Evolutionary conservation across 768 basidiomycete genomes (phyloP).

Genomic region (Pisolithus sp.): DNA sequence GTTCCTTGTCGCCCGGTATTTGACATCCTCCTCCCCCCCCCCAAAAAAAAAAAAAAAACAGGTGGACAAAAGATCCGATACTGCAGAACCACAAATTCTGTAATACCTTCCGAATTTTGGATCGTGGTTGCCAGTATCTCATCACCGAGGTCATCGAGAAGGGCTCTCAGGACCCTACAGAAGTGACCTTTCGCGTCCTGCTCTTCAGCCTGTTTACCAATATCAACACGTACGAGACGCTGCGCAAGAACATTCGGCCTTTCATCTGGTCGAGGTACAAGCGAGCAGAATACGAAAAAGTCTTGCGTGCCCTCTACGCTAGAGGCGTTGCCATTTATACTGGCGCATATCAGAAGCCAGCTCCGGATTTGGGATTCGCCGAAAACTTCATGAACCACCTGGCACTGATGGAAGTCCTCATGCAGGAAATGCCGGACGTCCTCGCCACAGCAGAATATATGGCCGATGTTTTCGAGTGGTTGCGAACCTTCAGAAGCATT

Average conservation of each 20-base stretch:
- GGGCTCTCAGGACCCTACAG: constrained; percentile 52
- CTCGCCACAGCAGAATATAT: constrained; percentile 47
- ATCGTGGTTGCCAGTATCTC: constrained; percentile 64
- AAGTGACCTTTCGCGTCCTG: constrained; percentile 64
- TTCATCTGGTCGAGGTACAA: constrained; percentile 58
- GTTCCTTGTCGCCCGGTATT: constrained; percentile 1
- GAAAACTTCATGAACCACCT: constrained; percentile 56
- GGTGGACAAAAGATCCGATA: constrained; percentile 65
- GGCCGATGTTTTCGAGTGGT: constrained; percentile 56
- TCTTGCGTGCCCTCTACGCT: constrained; percentile 40
- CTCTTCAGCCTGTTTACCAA: constrained; percentile 70
- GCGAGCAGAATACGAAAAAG: constrained; percentile 43
- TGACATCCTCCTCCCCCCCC: constrained; percentile 5
- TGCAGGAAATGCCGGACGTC: constrained; percentile 50
- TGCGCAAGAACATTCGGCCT: constrained; percentile 45
- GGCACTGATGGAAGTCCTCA: constrained; percentile 48
- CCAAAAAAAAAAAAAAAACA: constrained; percentile 20
- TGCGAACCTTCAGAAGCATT: constrained; percentile 60
- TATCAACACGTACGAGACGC: constrained; percentile 64
- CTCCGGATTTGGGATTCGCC: constrained; percentile 47
- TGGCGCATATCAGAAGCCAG: constrained; percentile 65
- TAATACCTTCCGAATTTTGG: constrained; percentile 70
- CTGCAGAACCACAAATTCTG: constrained; percentile 56
- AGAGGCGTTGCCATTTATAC: constrained; percentile 52
- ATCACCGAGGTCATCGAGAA: constrained; percentile 63